phyloP scores from a whole-genome alignment of 306 rosid genomes.

The Clitoria ternatea region DNA sequence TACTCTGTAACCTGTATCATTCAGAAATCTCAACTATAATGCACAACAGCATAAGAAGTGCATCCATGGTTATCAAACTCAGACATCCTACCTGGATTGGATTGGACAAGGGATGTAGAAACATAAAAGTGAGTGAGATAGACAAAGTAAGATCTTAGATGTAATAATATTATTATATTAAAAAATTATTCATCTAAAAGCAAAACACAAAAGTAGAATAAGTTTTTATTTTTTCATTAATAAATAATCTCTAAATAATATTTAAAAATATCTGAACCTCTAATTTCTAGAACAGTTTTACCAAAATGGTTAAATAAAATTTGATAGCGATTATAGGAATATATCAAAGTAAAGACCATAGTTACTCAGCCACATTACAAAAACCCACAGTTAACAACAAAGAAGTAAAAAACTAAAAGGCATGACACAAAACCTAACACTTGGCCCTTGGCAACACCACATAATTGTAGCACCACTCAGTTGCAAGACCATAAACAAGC shows the following conservation, averaged over 20 bases:
- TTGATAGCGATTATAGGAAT: background rate
- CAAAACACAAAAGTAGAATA: too few species aligned
- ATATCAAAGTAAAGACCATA: background rate
- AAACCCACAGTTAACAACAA: background rate
- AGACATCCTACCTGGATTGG: too few species aligned
- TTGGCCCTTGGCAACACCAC: background rate
- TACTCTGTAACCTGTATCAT: background rate
- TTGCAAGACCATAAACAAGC: background rate
- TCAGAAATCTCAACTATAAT: background rate
- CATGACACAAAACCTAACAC: background rate
- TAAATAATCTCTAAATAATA: background rate
- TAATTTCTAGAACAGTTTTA: too few species aligned
- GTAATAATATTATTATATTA: too few species aligned
- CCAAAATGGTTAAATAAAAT: too few species aligned
- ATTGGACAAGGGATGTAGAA: too few species aligned
- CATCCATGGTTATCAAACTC: background rate
- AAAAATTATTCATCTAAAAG: too few species aligned
- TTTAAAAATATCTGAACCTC: background rate
- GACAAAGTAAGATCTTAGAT: too few species aligned
- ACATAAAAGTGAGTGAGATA: too few species aligned
- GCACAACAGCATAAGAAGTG: background rate
- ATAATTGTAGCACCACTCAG: background rate
- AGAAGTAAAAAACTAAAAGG: background rate
- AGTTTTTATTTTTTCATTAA: too few species aligned
- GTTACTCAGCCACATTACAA: background rate